phyloP scores from a whole-genome alignment of 352 stramenopile species.

The Phytophthora lateralis region DNA sequence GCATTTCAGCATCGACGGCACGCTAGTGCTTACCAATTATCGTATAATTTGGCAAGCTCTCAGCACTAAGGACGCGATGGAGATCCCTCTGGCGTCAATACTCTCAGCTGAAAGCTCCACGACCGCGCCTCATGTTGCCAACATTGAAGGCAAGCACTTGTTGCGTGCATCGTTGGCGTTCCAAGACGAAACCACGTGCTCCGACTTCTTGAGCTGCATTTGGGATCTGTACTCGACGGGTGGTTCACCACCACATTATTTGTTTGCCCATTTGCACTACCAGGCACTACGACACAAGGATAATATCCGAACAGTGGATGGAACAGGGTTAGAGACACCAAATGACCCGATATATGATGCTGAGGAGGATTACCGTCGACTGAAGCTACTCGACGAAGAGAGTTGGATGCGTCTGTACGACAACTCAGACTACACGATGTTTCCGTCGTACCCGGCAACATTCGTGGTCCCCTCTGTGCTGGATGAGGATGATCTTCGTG shows the following conservation, averaged over 20 bases:
- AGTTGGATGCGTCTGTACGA: conserved; percentile 87
- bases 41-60: conserved; percentile 87
- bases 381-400: conserved; percentile 82
- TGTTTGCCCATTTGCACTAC: conserved; percentile 84
- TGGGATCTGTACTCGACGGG: conserved; percentile 68
- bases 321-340: conserved; percentile 50
- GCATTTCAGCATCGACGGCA: conserved; percentile 89
- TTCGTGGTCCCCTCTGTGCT: conserved; percentile 94
- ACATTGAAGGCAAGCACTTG: conserved; percentile 86
- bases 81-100: conserved; percentile 84
- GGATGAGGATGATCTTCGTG: conserved; percentile 89
- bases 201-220: conserved; percentile 74
- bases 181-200: conserved; percentile 76
- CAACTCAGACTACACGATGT: conserved; percentile 90
- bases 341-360: conserved; percentile 70
- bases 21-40: conserved; percentile 84
- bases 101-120: conserved; percentile 79
- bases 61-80: conserved; percentile 78
- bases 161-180: conserved; percentile 86
- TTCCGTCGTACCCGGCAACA: conserved; percentile 93
- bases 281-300: conserved; percentile 63
- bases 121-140: conserved; percentile 82
- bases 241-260: conserved; percentile 45
- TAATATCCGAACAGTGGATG: conserved; percentile 17
- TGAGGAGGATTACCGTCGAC: conserved; percentile 78